These are phyloP conservation scores for Cephalotrichum gorgonifer DNA, from an alignment of 2,329 filamentous ascomycete species.

Conservation along the genomic window DNA sequence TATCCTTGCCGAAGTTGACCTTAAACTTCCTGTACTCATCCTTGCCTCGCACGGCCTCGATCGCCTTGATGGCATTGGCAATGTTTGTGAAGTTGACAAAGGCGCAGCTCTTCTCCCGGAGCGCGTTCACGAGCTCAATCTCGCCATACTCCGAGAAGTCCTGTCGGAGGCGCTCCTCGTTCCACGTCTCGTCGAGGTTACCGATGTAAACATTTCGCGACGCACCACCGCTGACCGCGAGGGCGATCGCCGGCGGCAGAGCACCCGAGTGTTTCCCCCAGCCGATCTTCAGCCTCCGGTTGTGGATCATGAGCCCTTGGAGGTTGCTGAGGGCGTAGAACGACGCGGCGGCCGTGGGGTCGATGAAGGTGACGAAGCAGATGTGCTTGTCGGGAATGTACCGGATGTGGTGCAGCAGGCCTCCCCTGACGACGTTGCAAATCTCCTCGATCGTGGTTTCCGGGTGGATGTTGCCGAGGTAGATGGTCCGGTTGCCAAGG, in stretches of 20 bases:
- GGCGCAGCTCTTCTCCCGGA: slow-evolving; percentile 97
- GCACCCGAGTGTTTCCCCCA: slow-evolving; percentile 99
- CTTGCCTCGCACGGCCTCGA: slow-evolving; percentile 86
- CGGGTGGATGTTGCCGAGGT: slow-evolving; percentile 95
- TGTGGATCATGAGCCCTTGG: slow-evolving; percentile 98
- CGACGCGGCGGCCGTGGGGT: slow-evolving; percentile 91
- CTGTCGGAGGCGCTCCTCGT: slow-evolving; percentile 86
- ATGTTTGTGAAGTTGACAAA: slow-evolving; percentile 99
- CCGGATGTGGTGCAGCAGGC: slow-evolving; percentile 91
- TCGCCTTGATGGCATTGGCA: slow-evolving; percentile 98
- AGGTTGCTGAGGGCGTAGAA: slow-evolving; percentile 98
- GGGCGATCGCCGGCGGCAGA: slow-evolving; percentile 85
- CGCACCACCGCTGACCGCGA: slow-evolving; percentile 91
- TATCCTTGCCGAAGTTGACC: slow-evolving; percentile 98
- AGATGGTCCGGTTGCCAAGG: slow-evolving; percentile 92
- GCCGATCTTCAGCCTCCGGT: slow-evolving; percentile 92
- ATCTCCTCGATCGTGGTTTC: slow-evolving; percentile 99
- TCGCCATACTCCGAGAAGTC: slow-evolving; percentile 97
- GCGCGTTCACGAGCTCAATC: slow-evolving; percentile 92
- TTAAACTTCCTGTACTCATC: slow-evolving; percentile 99
- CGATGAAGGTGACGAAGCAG: slow-evolving; percentile 98
- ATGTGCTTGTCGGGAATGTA: slow-evolving; percentile 99
- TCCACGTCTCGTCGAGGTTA: slow-evolving; percentile 95
- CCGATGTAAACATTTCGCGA: slow-evolving; percentile 98
- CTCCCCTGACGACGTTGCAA: slow-evolving; percentile 95